These are phyloP conservation scores for Priceomyces haplophilus DNA, from an alignment of 805 yeast species.

Conservation along the genomic window DNA sequence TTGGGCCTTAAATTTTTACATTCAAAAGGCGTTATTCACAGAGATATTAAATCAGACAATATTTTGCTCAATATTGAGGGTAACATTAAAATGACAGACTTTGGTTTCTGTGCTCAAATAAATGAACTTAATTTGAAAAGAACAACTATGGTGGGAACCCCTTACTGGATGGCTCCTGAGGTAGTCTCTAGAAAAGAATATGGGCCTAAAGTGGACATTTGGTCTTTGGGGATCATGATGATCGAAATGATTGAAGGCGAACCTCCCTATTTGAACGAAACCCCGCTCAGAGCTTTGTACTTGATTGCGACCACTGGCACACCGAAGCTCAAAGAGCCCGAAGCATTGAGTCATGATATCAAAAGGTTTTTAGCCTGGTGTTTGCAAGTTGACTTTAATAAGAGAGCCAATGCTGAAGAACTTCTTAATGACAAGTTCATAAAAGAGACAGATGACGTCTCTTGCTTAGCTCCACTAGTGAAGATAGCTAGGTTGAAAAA, in stretches of 20 bases:
- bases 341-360: slow-evolving; percentile 62
- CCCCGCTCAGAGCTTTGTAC: slow-evolving; percentile 90
- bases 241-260: slow-evolving; percentile 99
- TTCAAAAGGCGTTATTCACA: slow-evolving; percentile 87
- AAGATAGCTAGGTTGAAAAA: slow-evolving; percentile 71
- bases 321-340: slow-evolving; percentile 88
- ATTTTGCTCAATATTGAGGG: slow-evolving; percentile 80
- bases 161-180: slow-evolving; percentile 99
- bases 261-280: slow-evolving; percentile 96
- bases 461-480: slow-evolving; percentile 68
- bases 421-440: slow-evolving; percentile 67
- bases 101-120: slow-evolving; percentile 92
- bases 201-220: slow-evolving; percentile 94
- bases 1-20: slow-evolving; percentile 85
- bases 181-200: slow-evolving; percentile 93
- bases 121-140: slow-evolving; percentile 64
- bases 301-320: slow-evolving; percentile 96
- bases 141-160: slow-evolving; percentile 98
- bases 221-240: slow-evolving; percentile 98
- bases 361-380: slow-evolving; percentile 72
- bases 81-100: slow-evolving; percentile 90
- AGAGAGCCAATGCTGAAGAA: slow-evolving; percentile 74
- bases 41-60: slow-evolving; percentile 96
- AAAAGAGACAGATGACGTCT: slow-evolving; percentile 56
- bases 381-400: slow-evolving; percentile 77